phyloP scores from a whole-genome alignment of 1,284 basidiomycete species.

The Ustilago xerochloae region DNA sequence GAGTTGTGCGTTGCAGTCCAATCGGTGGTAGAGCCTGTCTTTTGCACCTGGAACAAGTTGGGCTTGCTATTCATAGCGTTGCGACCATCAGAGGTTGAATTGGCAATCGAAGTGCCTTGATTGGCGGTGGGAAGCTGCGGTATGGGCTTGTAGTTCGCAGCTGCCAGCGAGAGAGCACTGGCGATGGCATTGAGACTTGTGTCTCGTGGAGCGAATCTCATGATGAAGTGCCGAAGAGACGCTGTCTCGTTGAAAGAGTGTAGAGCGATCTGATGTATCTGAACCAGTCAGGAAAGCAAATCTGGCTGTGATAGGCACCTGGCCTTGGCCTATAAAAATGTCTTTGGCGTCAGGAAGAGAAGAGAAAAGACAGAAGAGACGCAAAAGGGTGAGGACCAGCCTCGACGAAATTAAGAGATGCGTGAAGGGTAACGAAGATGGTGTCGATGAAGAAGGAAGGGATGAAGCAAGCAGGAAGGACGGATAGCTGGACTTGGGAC shows the following conservation, averaged over 20 bases:
- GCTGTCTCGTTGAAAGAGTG: constrained; percentile 3
- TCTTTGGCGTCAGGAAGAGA: constrained; percentile 19
- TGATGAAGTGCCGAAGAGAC: constrained; percentile 2
- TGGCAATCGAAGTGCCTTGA: constrained; percentile 10
- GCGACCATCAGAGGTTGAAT: constrained; percentile 5
- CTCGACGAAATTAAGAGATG: constrained; percentile 13
- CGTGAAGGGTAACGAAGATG: neutral
- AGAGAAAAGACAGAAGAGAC: constrained; percentile 23
- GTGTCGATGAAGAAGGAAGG: constrained; percentile 3
- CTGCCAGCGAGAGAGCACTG: constrained; percentile 58
- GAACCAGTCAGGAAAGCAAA: constrained; percentile 28
- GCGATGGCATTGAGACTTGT: constrained; percentile 52
- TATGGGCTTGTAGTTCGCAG: constrained; percentile 67
- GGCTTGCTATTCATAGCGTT: constrained; percentile 22
- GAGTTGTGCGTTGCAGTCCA: constrained; percentile 35
- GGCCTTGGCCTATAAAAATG: constrained; percentile 12
- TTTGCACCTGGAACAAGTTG: constrained; percentile 44
- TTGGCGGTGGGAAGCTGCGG: constrained; percentile 52
- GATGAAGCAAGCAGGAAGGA: constrained; percentile 5
- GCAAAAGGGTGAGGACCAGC: constrained; percentile 41
- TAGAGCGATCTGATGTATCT: constrained; percentile 11
- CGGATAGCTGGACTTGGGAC: too few relatives aligned
- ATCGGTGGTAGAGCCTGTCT: constrained; percentile 21
- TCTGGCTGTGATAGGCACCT: constrained; percentile 19
- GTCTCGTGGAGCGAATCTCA: constrained; percentile 48